Evolutionary conservation across 2,329 filamentous ascomycete species (phyloP), one percentile per base, ranked within the genome.

Genomic region (Fusarium paranaense): DNA sequence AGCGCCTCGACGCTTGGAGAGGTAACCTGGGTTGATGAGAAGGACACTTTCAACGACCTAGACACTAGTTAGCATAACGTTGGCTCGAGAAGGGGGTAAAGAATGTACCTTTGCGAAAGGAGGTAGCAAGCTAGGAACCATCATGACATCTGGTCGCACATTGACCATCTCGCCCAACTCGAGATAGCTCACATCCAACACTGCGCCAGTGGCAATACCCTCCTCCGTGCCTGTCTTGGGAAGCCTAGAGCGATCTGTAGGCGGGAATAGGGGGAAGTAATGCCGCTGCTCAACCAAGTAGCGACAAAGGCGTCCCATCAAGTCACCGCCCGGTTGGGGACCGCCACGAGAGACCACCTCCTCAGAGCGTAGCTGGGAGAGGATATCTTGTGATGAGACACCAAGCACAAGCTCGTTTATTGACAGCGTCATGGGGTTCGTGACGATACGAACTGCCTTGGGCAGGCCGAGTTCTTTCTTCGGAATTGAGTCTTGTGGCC

Each of bases 101-200:
- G n/a, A 38, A 72, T 88, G 75, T 86, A 97, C 95, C 90, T 94
- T 97, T 42, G 94, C 94, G 86, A 97, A 98, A 4, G 95, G 93
- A 27, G 94, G 94, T 76, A 98, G 83, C 56, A 93, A 89, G 79
- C 95, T 97, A 2, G 97, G 96, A 56, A 93, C 86, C 57, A 98
- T 87, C 78, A 98, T 83, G 40, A 98, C 88, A 83, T 99, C 97
- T 0, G 95, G 97, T 62, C 92, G 87, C 4, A 95, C 93, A 72
- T 93, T 94, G 78, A 97, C 89, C 91, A 97, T 97, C 83, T 98
- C 97, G 20, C 94, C 95, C 20, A 98, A 85, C 84, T 97, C 96
- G 75, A 97, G 81, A 83, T 97, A 98, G 72, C 92, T 92, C 22
- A 94, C 85, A 82, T 99, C 97, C 61, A 98, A 81, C 86, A 93